Base-by-base conservation (phyloP, 352 stramenopile species). In the Phytophthora kernoviae region DNA sequence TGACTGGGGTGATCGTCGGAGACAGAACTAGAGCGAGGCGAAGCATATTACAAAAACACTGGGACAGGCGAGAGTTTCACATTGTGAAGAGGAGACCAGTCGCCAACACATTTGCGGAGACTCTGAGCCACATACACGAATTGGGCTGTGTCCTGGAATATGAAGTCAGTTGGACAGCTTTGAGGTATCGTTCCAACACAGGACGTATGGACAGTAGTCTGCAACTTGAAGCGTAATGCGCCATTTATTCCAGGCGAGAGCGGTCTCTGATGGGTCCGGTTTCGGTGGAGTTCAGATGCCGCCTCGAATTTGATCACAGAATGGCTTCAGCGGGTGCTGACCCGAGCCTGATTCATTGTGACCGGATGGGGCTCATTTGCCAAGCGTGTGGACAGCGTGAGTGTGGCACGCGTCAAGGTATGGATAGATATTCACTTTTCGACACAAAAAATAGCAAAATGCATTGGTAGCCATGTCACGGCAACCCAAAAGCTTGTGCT, bases 281-380 rank as follows among this genome's bases (percentile, higher is more conserved):
- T 11, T 22, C 15, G 15, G n/a, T 32, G 22, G 26, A 62, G 59
- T 69, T 51, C 65, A 70, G 65, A 73, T 65, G 62, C 37, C 40
- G 51, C 34, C 63, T 15, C 36, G 54, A 66, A 64, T 61, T 60
- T 65, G 54, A 58, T 44, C 32, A 58, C 61, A 60, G 56, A 64
- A 51, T 63, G 41, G 34, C 45, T 67, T 36, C 55, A 53, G 61
- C 57, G 36, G 43, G 14, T 26, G 40, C 56, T 61, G 58, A 60
- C 54, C 62, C 56, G 63, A 44, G 47, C 41, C 59, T 61, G 58
- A 58, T 72, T 58, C 47, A 32, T 47, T 51, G 64, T 58, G 47
- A 65, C 49, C 52, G 41, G 49, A 46, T 58, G 44, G 22, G 18
- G 58, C 51, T 72, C 57, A 72, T 72, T 75, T 57, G 62, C 42